These are phyloP conservation scores for Malus hybrid DNA, from an alignment of 331 rosid genomes.

Conservation along the genomic window DNA sequence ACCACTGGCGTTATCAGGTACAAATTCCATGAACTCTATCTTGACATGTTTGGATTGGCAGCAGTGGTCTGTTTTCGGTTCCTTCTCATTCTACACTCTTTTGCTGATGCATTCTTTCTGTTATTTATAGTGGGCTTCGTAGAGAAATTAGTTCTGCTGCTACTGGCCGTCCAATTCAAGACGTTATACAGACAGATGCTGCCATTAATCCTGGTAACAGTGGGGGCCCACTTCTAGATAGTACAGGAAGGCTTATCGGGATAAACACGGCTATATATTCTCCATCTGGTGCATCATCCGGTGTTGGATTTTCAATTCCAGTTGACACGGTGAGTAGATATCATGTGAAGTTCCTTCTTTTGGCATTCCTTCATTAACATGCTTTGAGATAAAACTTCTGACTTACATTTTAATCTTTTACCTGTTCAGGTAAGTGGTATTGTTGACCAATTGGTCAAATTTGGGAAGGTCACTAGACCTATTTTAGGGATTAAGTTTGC, in stretches of 20 bases:
- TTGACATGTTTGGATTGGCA: background rate
- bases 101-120: slow-evolving; percentile 15
- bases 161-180: slow-evolving; percentile 98
- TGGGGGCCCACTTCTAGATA: slow-evolving; percentile 95
- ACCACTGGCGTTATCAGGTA: slow-evolving; percentile 97
- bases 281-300: slow-evolving; percentile 95
- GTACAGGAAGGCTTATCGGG: slow-evolving; percentile 86
- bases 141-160: slow-evolving; percentile 99
- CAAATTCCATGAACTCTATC: slow-evolving; percentile 1
- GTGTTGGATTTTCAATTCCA: slow-evolving; percentile 97
- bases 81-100: background rate
- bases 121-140: slow-evolving; percentile 68
- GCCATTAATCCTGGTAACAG: slow-evolving; percentile 98
- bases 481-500: slow-evolving; percentile 94
- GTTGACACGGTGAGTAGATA: slow-evolving; percentile 82
- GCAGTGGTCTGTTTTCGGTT: background rate
- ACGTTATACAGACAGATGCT: slow-evolving; percentile 97
- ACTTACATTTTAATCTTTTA: background rate
- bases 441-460: slow-evolving; percentile 87
- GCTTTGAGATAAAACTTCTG: slow-evolving; percentile 5
- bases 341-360: slow-evolving; percentile 2
- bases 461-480: slow-evolving; percentile 97
- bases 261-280: slow-evolving; percentile 96
- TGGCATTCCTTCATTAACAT: background rate
- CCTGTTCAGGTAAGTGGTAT: slow-evolving; percentile 69